Evolutionary conservation across 148 eudicot species (phyloP), one percentile per base, ranked within the genome.

Genomic region (Chenopodium suecicum): DNA sequence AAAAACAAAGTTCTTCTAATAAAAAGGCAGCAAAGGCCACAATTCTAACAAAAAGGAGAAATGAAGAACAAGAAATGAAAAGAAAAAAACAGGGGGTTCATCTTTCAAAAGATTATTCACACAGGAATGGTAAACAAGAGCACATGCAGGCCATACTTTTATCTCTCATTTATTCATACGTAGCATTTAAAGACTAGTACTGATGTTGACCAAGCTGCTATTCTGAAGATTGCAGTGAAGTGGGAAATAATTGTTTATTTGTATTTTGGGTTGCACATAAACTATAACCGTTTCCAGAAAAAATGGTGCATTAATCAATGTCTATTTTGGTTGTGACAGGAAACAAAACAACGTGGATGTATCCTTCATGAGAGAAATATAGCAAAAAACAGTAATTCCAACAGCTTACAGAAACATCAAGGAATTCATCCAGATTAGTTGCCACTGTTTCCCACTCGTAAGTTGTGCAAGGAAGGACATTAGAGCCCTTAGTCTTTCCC

Each of bases 391-490:
- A 29, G 50, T 37, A 46, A 52, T 23, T 74, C 52, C 32, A 14
- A 47, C 56, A 71, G 88, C 99, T 92, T 90, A 97, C 99, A 80
- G 97, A 88, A 85, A 97, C 97, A 82, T 90, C 95, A 48, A 88
- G 79, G 89, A 97, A 97, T 85, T 97, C 99, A 82, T 97, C 99
- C 75, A 97, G 86, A 85, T 91, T 97, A 81, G 99, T 94, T n/a
- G 99, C 97, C 81, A 91, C 96, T 50, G 97, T 87, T 86, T 97
- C 97, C 99, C 99, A 97, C 76, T 91, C 92, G 73, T 89, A 97
- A 68, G 86, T 84, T 58, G 97, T 91, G 91, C 84, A 87, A 50
- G 97, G 94, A 83, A 92, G 87, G 12, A 88, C 91, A 52, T 86
- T 91, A 60, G 94, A 87, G 79, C 88, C 94, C 86, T 86, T 94